Evolutionary conservation across 2,329 filamentous ascomycete genomes (phyloP).

Genomic region (Hypoxylon sp.): DNA sequence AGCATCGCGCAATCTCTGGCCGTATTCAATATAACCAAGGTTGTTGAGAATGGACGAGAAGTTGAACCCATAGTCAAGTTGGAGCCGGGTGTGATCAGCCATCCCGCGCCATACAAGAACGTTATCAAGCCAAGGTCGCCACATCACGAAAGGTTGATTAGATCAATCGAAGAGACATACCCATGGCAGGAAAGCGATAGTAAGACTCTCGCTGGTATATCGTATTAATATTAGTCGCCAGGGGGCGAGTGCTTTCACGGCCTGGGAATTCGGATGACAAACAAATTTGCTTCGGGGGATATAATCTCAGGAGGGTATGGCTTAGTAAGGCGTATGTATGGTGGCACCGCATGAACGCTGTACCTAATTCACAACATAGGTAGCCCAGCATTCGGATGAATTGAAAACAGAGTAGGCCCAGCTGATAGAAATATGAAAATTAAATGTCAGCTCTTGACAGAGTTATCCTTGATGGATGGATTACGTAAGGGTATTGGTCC

Average conservation of each 20-base stretch:
- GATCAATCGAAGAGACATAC: conserved; percentile 39
- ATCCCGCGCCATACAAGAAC: conserved; percentile 46
- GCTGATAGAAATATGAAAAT: not conserved
- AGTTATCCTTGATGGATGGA: no score
- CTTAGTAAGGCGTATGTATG: not conserved
- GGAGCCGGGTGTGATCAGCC: conserved; percentile 47
- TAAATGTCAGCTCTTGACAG: not conserved
- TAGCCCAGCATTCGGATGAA: not conserved
- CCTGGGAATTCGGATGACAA: no score
- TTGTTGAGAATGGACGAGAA: conserved; percentile 56
- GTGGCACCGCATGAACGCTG: not conserved
- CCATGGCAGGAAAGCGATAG: conserved; percentile 46
- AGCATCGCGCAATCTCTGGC: conserved; percentile 61
- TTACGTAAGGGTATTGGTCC: no score
- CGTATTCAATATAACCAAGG: conserved; percentile 61
- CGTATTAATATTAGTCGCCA: not conserved
- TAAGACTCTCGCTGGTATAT: conserved; percentile 17
- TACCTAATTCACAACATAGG: no score
- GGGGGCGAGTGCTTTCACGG: no score
- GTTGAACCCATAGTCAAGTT: conserved; percentile 44
- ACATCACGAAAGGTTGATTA: conserved; percentile 49
- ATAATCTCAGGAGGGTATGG: not conserved
- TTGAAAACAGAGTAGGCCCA: not conserved
- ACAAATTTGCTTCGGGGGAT: no score
- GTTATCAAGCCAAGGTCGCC: conserved; percentile 48